Conservation (phyloP, 164 flowering plant species). For the Cinnamomum micranthum region DNA sequence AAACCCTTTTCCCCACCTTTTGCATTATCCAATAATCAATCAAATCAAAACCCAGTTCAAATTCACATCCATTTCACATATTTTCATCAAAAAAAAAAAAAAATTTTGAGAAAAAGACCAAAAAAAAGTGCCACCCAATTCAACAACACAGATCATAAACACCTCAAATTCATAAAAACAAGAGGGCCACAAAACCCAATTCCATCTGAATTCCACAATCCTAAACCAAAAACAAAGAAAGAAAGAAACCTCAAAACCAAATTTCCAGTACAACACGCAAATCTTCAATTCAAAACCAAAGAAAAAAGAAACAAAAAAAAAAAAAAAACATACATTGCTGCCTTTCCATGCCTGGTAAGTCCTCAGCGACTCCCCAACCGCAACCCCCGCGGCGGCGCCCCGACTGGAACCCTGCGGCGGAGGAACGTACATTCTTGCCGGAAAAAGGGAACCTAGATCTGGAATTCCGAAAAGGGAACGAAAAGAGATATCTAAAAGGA, state of each 20-base stretch:
- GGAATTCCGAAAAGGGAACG: too few species aligned
- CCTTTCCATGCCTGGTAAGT: conserved; percentile 89
- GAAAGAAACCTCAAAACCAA: background rate
- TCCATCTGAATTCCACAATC: background rate
- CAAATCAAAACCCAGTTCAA: background rate
- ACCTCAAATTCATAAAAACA: background rate
- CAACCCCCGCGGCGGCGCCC: conserved; percentile 32
- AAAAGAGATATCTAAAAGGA: too few species aligned
- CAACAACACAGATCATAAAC: background rate
- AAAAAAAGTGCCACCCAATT: background rate
- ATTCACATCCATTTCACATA: background rate
- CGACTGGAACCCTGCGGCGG: conserved; percentile 60
- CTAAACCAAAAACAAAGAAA: background rate
- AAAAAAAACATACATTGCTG: conserved; percentile 65
- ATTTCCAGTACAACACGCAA: background rate
- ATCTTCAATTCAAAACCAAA: background rate
- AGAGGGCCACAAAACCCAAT: background rate
- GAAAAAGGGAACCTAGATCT: background rate
- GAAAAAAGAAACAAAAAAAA: background rate
- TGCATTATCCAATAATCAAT: too few species aligned
- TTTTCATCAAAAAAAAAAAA: background rate
- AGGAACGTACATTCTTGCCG: conserved; percentile 54
- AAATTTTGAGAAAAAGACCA: too few species aligned
- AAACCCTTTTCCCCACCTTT: background rate
- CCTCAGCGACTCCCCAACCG: conserved; percentile 39